These are phyloP conservation scores for Chrysoporthe cubensis DNA, from an alignment of 2,329 filamentous ascomycete genomes.

Conservation along the genomic window DNA sequence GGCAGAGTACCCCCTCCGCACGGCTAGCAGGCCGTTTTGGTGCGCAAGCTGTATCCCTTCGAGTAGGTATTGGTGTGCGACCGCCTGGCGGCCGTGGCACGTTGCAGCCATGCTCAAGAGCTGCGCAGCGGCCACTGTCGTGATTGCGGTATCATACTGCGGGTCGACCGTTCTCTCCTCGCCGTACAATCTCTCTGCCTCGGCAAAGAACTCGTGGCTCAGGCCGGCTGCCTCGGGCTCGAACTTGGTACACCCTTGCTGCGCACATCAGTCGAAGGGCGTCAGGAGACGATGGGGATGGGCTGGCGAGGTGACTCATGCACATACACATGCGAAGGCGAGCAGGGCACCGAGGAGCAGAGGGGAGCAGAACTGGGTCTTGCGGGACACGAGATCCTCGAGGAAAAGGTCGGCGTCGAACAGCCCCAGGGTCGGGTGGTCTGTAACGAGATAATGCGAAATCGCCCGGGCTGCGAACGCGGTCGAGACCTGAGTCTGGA, in stretches of 20 bases:
- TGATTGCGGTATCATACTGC: slow-evolving; percentile 18
- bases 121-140: slow-evolving; percentile 26
- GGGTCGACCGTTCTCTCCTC: slow-evolving; percentile 20
- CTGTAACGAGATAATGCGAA: slow-evolving; percentile 27
- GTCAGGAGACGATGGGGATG: not conserved
- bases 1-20: slow-evolving; percentile 11
- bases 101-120: slow-evolving; percentile 21
- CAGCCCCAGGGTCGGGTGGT: slow-evolving; percentile 29
- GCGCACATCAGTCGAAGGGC: not conserved
- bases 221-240: slow-evolving; percentile 14
- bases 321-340: slow-evolving; percentile 29
- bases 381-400: slow-evolving; percentile 27
- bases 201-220: slow-evolving; percentile 21
- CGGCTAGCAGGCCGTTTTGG: slow-evolving; percentile 23
- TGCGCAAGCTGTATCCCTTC: slow-evolving; percentile 22
- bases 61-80: slow-evolving; percentile 15
- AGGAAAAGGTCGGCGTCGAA: slow-evolving; percentile 33
- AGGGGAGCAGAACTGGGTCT: slow-evolving; percentile 30
- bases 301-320: not conserved
- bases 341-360: slow-evolving; percentile 30
- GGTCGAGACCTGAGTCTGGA: slow-evolving; percentile 22
- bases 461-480: slow-evolving; percentile 26
- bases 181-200: slow-evolving; percentile 19
- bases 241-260: slow-evolving; percentile 28
- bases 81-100: slow-evolving; percentile 17